phyloP scores from a whole-genome alignment of 257 asterid species.

The Jasminum sambac region DNA sequence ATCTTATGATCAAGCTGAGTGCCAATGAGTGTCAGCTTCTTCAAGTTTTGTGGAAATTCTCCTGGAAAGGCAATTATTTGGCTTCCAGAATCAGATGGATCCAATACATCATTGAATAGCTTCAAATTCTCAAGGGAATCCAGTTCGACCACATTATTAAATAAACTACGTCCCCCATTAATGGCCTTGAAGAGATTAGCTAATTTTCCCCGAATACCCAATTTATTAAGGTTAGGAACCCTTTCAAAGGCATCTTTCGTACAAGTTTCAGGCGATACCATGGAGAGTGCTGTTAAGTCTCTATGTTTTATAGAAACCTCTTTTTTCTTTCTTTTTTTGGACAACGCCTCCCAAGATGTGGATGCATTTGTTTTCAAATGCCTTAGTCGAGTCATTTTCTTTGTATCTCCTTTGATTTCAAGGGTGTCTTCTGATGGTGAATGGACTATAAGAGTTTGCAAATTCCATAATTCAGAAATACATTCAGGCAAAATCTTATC shows the following conservation, averaged over 20 bases:
- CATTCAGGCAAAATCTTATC: constrained; percentile 27
- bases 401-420: constrained; percentile 27
- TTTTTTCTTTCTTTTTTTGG: constrained; percentile 6
- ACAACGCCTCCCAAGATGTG: constrained; percentile 19
- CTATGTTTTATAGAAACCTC: background rate
- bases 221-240: constrained; percentile 36
- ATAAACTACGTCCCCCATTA: constrained; percentile 17
- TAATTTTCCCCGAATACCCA: constrained; percentile 44
- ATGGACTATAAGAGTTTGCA: constrained; percentile 40
- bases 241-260: constrained; percentile 22
- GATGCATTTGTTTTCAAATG: constrained; percentile 45
- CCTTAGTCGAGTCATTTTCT: constrained; percentile 40
- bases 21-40: constrained; percentile 28
- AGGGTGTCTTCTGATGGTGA: constrained; percentile 21
- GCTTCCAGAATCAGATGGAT: constrained; percentile 15
- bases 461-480: constrained; percentile 36
- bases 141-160: constrained; percentile 32
- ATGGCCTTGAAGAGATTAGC: constrained; percentile 27
- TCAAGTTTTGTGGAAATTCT: constrained; percentile 31
- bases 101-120: constrained; percentile 26
- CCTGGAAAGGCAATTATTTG: constrained; percentile 31
- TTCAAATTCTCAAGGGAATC: constrained; percentile 9
- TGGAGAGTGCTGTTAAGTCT: constrained; percentile 40
- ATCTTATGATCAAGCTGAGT: constrained; percentile 33
- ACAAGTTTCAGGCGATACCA: constrained; percentile 46